Conservation (phyloP, 139 green algal genomes). For the Desmodesmus armatus region DNA sequence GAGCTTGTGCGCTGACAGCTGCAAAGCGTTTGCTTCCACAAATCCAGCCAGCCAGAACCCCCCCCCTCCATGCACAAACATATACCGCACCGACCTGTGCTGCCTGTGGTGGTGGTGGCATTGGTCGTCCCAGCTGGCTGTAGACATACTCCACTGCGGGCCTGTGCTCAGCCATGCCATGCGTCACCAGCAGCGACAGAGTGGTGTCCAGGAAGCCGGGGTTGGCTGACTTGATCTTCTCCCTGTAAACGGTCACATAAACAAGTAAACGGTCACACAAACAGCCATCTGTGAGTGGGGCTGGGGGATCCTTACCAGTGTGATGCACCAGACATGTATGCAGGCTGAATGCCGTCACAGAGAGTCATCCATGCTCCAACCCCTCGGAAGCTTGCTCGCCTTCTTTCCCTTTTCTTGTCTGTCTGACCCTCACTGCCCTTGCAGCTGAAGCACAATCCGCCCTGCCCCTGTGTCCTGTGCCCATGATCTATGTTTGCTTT, state of each 20-base stretch:
- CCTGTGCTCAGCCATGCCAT: constrained; percentile 11
- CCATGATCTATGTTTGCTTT: no score
- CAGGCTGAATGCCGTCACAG: background rate
- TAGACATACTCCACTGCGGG: constrained; percentile 30
- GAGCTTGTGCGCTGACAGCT: background rate
- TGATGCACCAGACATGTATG: background rate
- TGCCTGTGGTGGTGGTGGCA: background rate
- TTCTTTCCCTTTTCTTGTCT: background rate
- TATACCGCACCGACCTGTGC: background rate
- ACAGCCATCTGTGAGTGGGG: background rate
- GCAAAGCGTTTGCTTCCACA: background rate
- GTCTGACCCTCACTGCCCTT: background rate
- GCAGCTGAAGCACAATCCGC: background rate
- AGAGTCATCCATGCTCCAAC: background rate
- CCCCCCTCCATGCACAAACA: background rate
- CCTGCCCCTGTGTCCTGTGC: background rate
- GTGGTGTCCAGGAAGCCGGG: constrained; percentile 2
- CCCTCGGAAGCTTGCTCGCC: background rate
- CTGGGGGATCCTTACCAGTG: no score
- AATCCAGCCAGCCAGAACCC: background rate
- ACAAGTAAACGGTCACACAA: background rate
- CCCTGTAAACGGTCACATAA: background rate
- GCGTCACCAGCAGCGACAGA: constrained; percentile 2
- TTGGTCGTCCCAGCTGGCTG: constrained; percentile 12
- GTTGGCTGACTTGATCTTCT: background rate